Base-by-base conservation (phyloP, 139 green algal species). In the Volvox reticuliferus region DNA sequence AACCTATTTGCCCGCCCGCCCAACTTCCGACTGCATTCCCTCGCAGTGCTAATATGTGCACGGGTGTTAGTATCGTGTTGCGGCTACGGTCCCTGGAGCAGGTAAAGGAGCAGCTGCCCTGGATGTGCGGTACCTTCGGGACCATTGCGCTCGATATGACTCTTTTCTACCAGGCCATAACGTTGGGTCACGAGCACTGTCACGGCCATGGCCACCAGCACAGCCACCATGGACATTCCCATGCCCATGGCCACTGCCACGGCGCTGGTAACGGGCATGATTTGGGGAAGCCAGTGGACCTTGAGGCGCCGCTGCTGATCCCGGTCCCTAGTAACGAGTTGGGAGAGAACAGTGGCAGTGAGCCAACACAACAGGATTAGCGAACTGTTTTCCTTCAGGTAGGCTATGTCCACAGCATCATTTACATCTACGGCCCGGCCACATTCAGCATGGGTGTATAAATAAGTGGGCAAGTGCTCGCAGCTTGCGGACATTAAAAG, bases 41-140 rank as follows among this genome's bases (percentile, higher is more conserved):
- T 61, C 69, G 69, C 69, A 90, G 55, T 30, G 97, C 96, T 77
- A 99, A 99, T 94, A 55, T 96, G 55, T 94, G 94, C 50, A 98
- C 98, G 50, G 97, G 96, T 37, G 55, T 87, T 12, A 92, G 92
- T 79, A 98, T 99, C 86, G 78, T 99, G 62, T 81, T 99, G 78
- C 93, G 97, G 9, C 86, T 94, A 9, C 88, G 93, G 50, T 88
- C 12, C 22, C 65, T 85, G 89, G 28, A 87, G 30, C 87, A 95
- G n/a, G 76, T 98, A 35, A 63, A 92, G 24, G 89, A 94, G 62
- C 96, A 97, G 87, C 36, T 94, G 68, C 97, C 97, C 24, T 99
- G 97, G 97, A 90, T 99, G 32, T 85, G 96, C 26, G 97, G 97
- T 65, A 96, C 91, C 20, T 93, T 99, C 32, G 97, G 97, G 9